Conservation (phyloP, 768 basidiomycete species). For the Symmetrospora coprosmae region DNA sequence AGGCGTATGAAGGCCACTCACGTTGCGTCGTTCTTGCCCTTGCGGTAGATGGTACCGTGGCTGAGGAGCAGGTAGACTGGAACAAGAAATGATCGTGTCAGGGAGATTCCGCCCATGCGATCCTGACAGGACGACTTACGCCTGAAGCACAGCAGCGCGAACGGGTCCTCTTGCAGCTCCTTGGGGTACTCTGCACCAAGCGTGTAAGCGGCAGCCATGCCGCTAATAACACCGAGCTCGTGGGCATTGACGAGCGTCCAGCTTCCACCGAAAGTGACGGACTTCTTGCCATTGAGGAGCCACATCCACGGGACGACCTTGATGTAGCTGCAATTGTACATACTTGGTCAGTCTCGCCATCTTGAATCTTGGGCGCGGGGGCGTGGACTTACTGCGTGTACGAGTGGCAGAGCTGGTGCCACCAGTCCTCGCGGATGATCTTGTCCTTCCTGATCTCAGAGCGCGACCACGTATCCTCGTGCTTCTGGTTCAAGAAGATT, state of each 20-base stretch:
- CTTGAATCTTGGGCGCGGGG: not conserved
- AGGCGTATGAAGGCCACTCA: not conserved
- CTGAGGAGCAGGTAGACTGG: conserved; percentile 19
- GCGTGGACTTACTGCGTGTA: conserved; percentile 11
- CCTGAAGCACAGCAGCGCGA: conserved; percentile 31
- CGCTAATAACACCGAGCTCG: conserved; percentile 37
- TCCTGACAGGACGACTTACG: not conserved
- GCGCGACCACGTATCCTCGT: conserved; percentile 37
- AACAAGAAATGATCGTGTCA: not conserved
- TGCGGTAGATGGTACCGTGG: conserved; percentile 16
- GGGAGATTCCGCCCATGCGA: too few relatives aligned
- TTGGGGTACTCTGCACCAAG: conserved; percentile 39
- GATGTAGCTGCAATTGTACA: not conserved
- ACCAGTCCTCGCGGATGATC: conserved; percentile 34
- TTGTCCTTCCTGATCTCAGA: conserved; percentile 40
- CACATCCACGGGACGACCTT: conserved; percentile 38
- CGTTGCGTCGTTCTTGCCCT: conserved; percentile 4
- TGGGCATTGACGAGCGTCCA: conserved; percentile 41
- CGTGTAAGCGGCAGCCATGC: conserved; percentile 39
- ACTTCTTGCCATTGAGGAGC: conserved; percentile 37
- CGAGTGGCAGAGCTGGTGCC: conserved; percentile 19
- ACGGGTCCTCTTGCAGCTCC: conserved; percentile 38
- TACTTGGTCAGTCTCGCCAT: not conserved
- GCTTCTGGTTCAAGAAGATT: conserved; percentile 41
- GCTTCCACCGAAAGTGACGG: conserved; percentile 38